A percentile compares a stretch with the other conserved stretches of the same genome.
These are phyloP conservation scores for Sporothrix globosa DNA, from an alignment of 2,329 filamentous ascomycete species.

Conservation along the genomic window DNA sequence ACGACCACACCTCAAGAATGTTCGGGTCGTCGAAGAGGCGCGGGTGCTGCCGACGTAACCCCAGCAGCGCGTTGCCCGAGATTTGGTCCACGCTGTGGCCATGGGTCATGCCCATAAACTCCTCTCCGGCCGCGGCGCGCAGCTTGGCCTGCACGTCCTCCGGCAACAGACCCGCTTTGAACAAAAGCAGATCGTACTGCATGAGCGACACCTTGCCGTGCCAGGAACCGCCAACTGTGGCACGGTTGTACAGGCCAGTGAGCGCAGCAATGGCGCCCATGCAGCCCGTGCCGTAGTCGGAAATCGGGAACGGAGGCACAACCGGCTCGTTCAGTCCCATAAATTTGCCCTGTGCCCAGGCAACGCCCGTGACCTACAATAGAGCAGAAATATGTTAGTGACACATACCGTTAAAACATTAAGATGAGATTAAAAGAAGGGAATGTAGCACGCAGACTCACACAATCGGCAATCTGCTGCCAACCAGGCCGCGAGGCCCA, in stretches of 20 bases:
- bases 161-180: constrained; percentile 62
- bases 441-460: constrained; percentile 34
- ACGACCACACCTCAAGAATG: constrained; percentile 56
- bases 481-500: constrained; percentile 53
- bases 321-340: constrained; percentile 66
- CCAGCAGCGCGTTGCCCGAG: constrained; percentile 60
- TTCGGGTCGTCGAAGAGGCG: constrained; percentile 56
- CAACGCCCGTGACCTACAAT: constrained; percentile 51
- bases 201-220: constrained; percentile 65
- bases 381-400: not conserved
- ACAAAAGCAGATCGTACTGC: constrained; percentile 69
- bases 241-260: constrained; percentile 64
- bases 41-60: constrained; percentile 57
- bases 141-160: constrained; percentile 57
- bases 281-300: constrained; percentile 71
- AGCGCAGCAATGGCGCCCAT: constrained; percentile 71
- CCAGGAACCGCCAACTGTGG: constrained; percentile 67
- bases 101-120: constrained; percentile 61
- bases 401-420: not conserved
- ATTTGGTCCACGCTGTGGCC: constrained; percentile 68
- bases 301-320: constrained; percentile 66
- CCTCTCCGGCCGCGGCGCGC: constrained; percentile 46
- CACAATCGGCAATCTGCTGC: constrained; percentile 60
- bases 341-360: constrained; percentile 64
- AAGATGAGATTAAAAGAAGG: not conserved